phyloP scores from a whole-genome alignment of 202 grass and related monocot genomes.

The Musa balbisiana region DNA sequence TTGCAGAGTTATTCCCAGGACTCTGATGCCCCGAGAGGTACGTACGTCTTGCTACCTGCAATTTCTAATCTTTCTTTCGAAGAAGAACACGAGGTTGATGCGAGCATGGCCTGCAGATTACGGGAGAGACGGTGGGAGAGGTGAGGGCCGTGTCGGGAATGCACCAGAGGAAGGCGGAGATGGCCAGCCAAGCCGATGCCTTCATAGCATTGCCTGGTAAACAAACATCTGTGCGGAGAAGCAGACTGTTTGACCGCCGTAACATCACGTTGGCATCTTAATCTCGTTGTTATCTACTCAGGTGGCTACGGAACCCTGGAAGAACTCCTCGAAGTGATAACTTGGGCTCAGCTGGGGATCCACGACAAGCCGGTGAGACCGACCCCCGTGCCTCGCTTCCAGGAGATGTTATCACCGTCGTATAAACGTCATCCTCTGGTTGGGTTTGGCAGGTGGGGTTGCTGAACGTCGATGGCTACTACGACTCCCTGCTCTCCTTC shows the following conservation, averaged over 20 bases:
- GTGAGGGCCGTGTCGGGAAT: conserved; percentile 14
- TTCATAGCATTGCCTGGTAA: conserved; percentile 15
- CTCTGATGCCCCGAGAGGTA: conserved; percentile 19
- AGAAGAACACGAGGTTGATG: too few species aligned
- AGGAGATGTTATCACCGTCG: too few species aligned
- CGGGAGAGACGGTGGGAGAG: conserved; percentile 14
- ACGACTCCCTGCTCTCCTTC: conserved; percentile 22
- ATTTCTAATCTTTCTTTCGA: too few species aligned
- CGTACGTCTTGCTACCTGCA: too few species aligned
- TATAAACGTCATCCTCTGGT: not conserved
- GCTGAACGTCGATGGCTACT: conserved; percentile 22
- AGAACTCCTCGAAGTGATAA: conserved; percentile 19
- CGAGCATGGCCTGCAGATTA: not conserved
- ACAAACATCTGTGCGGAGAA: not conserved
- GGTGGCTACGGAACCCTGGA: conserved; percentile 18
- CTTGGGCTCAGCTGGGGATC: conserved; percentile 21
- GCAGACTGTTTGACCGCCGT: too few species aligned
- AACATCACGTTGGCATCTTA: too few species aligned
- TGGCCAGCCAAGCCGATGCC: conserved; percentile 17
- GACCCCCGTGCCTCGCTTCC: too few species aligned
- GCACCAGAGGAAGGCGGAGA: conserved; percentile 20
- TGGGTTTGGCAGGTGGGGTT: conserved; percentile 12
- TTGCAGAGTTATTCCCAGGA: conserved; percentile 15
- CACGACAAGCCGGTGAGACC: conserved; percentile 7
- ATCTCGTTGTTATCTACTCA: not conserved